Evolutionary conservation across 768 basidiomycete species (phyloP).

Genomic region (Amanita fuliginea): DNA sequence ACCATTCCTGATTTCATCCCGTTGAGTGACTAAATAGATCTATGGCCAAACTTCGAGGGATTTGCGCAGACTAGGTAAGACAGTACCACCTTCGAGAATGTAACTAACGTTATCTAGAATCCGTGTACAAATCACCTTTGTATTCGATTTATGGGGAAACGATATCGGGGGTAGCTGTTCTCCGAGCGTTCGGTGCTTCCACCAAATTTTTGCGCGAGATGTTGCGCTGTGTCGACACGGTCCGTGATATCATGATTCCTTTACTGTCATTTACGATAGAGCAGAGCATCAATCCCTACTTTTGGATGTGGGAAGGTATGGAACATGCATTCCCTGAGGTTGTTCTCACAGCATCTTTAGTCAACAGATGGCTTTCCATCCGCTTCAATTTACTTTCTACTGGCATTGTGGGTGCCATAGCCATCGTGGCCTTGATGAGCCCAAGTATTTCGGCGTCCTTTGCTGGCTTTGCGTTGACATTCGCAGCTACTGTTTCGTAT

Average conservation of each 20-base stretch:
- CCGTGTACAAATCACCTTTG: constrained; percentile 35
- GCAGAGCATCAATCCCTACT: constrained; percentile 59
- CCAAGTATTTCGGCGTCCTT: constrained; percentile 69
- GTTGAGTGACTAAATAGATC: constrained; percentile 12
- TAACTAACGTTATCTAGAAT: constrained; percentile 19
- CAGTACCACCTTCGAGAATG: background rate
- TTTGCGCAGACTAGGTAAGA: constrained; percentile 65
- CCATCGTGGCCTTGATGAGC: constrained; percentile 51
- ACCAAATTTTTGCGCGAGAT: constrained; percentile 82
- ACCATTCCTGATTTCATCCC: background rate
- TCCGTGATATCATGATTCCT: constrained; percentile 21
- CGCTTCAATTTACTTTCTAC: constrained; percentile 79
- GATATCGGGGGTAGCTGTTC: constrained; percentile 29
- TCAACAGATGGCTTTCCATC: constrained; percentile 84
- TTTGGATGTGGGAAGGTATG: constrained; percentile 85
- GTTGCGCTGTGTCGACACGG: constrained; percentile 73
- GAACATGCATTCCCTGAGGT: background rate
- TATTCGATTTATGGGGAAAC: constrained; percentile 36
- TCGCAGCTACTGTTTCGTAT: constrained; percentile 63
- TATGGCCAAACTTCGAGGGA: constrained; percentile 84
- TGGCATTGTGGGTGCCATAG: constrained; percentile 63
- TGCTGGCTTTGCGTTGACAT: constrained; percentile 81
- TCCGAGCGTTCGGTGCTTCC: constrained; percentile 82
- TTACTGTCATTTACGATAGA: background rate
- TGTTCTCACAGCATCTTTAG: constrained; percentile 22